phyloP scores from a whole-genome alignment of 805 yeast genomes.

The Candida methanosorbosa region DNA sequence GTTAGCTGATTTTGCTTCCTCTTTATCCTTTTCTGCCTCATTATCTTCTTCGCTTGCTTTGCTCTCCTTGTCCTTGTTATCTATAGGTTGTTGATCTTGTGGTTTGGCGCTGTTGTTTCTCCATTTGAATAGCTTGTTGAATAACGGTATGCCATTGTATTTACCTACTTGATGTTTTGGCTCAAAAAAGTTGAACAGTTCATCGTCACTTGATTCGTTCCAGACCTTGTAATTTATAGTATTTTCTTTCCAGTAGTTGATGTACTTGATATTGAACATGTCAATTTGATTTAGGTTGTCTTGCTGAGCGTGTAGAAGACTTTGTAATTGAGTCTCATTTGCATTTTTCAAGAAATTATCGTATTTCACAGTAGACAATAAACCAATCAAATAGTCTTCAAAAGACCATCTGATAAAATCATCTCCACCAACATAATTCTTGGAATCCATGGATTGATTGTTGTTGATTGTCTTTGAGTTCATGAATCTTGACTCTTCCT shows the following conservation, averaged over 20 bases:
- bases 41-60: too few species aligned
- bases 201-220: slow-evolving; percentile 53
- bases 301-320: slow-evolving; percentile 7
- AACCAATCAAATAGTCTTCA: slow-evolving; percentile 80
- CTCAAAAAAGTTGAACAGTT: slow-evolving; percentile 41
- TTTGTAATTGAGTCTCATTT: slow-evolving; percentile 27
- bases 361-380: slow-evolving; percentile 66
- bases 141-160: background rate
- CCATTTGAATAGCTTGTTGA: slow-evolving; percentile 6
- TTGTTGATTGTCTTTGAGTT: slow-evolving; percentile 18
- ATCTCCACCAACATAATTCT: slow-evolving; percentile 58
- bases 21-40: too few species aligned
- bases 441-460: slow-evolving; percentile 31
- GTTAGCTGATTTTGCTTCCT: too few species aligned
- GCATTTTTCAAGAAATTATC: slow-evolving; percentile 40
- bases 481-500: background rate
- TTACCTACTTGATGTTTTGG: slow-evolving; percentile 20
- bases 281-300: slow-evolving; percentile 13
- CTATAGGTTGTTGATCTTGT: too few species aligned
- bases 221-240: slow-evolving; percentile 51
- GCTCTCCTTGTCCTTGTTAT: background rate
- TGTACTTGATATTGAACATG: slow-evolving; percentile 27
- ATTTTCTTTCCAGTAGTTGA: slow-evolving; percentile 37
- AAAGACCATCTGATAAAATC: slow-evolving; percentile 83
- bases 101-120: background rate